These are phyloP conservation scores for Vachellia pachyceras DNA, from an alignment of 306 rosid species.

Conservation along the genomic window DNA sequence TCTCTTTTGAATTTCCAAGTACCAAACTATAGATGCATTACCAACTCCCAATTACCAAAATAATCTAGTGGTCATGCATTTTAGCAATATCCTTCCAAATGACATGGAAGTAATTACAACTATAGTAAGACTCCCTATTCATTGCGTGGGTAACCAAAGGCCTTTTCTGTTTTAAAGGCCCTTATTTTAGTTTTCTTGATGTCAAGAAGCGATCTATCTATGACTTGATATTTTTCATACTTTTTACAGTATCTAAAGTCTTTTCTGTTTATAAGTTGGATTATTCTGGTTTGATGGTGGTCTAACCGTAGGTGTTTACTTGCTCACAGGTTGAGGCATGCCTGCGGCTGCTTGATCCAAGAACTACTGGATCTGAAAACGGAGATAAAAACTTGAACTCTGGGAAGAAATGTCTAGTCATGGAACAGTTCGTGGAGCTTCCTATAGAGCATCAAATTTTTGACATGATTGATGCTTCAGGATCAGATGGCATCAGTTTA, in stretches of 20 bases:
- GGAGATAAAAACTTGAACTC: slow-evolving; percentile 46
- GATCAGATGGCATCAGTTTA: slow-evolving; percentile 55
- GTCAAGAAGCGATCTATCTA: neutral
- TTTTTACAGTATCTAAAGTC: neutral
- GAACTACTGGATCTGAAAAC: slow-evolving; percentile 39
- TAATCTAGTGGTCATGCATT: neutral
- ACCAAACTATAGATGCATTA: neutral
- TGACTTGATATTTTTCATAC: neutral
- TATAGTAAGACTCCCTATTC: neutral
- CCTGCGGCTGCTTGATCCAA: slow-evolving; percentile 51
- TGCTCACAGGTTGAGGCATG: slow-evolving; percentile 56
- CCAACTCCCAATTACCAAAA: neutral
- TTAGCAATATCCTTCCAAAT: slow-evolving; percentile 2
- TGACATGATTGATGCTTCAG: slow-evolving; percentile 66
- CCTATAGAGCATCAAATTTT: slow-evolving; percentile 65
- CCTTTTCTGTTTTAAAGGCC: neutral
- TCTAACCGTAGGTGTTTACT: neutral
- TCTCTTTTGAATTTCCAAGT: neutral
- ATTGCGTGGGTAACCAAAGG: neutral
- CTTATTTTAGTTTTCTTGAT: neutral
- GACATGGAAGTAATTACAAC: neutral
- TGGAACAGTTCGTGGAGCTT: slow-evolving; percentile 65
- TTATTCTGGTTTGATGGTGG: slow-evolving; percentile 30
- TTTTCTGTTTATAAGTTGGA: neutral
- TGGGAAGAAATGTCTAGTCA: slow-evolving; percentile 48